phyloP scores from a whole-genome alignment of 1,139 yeast genomes.

The Lodderomyces theae region DNA sequence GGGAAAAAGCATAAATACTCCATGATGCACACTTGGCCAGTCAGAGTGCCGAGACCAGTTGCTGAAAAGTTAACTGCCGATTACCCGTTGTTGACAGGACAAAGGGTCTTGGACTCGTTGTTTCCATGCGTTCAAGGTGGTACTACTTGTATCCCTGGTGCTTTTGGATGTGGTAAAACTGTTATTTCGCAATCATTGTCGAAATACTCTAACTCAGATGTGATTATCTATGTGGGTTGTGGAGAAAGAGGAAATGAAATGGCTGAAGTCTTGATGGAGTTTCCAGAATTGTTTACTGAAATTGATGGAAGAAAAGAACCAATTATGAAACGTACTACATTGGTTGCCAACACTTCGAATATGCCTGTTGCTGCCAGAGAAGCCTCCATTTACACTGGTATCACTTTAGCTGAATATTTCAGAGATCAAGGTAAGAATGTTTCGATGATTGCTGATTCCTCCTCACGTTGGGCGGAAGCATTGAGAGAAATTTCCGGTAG shows the following conservation, averaged over 20 bases:
- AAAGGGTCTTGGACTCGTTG: conserved; percentile 94
- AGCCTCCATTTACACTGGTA: conserved; percentile 98
- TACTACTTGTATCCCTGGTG: conserved; percentile 99
- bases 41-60: conserved; percentile 98
- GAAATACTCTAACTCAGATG: conserved; percentile 95
- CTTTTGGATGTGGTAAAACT: conserved; percentile 99
- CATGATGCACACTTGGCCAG: conserved; percentile 99
- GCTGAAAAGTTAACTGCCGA: conserved; percentile 91
- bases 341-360: conserved; percentile 97
- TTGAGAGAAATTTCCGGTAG: conserved; percentile 99
- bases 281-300: conserved; percentile 95
- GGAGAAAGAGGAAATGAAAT: conserved; percentile 98
- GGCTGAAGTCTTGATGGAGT: conserved; percentile 99
- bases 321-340: conserved; percentile 97
- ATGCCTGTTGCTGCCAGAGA: conserved; percentile 99
- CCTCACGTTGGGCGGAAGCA: conserved; percentile 99
- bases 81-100: conserved; percentile 95
- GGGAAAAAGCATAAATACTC: conserved; percentile 79
- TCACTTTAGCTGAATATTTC: conserved; percentile 96
- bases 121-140: conserved; percentile 99
- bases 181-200: conserved; percentile 97
- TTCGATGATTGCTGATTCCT: conserved; percentile 99
- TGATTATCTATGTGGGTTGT: conserved; percentile 89
- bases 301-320: conserved; percentile 93
- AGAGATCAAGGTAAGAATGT: conserved; percentile 99